Percentiles rank a stretch among this genome's conserved stretches.
phyloP scores from a whole-genome alignment of 2,329 filamentous ascomycete genomes.

The Colletotrichum siamense region DNA sequence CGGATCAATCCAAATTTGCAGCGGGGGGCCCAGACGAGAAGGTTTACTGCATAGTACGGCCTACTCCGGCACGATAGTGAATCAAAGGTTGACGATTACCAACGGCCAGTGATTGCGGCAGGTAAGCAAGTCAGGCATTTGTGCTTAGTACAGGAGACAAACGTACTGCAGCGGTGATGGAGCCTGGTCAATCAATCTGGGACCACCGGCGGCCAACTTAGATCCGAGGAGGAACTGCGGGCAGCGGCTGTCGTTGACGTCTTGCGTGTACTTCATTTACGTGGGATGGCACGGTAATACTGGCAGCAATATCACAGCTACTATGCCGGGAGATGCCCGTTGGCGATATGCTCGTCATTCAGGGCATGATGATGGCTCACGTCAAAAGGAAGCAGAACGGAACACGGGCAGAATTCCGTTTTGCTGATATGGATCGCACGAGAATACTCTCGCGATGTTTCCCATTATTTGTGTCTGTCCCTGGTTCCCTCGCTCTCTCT shows the following conservation, averaged over 20 bases:
- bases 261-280: neutral
- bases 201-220: neutral
- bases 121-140: neutral
- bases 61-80: neutral
- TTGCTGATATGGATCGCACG: neutral
- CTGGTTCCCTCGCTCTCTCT: neutral
- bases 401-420: neutral
- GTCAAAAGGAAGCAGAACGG: neutral
- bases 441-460: neutral
- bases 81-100: neutral
- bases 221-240: neutral
- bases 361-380: constrained; percentile 6
- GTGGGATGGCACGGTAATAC: neutral
- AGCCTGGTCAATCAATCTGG: neutral
- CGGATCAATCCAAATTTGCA: neutral
- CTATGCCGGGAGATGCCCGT: neutral
- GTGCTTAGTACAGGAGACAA: neutral
- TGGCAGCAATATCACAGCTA: neutral
- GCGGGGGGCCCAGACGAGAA: neutral
- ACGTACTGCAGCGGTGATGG: neutral
- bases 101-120: neutral
- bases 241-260: neutral
- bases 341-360: neutral
- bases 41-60: neutral
- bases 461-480: neutral